A percentile compares a stretch with the other conserved stretches of the same genome.
Evolutionary conservation across 768 basidiomycete genomes (phyloP).

Genomic region (Mrakia frigida): DNA sequence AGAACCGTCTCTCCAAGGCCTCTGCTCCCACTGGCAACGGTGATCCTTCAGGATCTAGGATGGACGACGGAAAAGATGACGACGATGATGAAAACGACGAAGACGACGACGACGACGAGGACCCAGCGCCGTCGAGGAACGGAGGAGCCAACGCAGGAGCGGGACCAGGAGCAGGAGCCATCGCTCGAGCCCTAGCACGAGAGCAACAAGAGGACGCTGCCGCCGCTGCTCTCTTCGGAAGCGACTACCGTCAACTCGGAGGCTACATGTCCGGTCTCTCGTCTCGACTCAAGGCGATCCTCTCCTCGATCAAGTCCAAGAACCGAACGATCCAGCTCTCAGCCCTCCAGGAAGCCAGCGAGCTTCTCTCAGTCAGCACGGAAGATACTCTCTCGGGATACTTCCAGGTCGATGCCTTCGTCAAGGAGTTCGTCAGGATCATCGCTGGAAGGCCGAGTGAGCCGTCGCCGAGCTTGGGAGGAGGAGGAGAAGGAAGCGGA

Average conservation of each 20-base stretch:
- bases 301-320: constrained; percentile 76
- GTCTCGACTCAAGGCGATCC: constrained; percentile 74
- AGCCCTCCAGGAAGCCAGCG: constrained; percentile 89
- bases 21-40: constrained; percentile 35
- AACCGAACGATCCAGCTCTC: constrained; percentile 59
- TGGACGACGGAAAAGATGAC: constrained; percentile 52
- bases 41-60: constrained; percentile 21
- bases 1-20: constrained; percentile 42
- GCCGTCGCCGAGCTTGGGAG: constrained; percentile 23
- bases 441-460: constrained; percentile 54
- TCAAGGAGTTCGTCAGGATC: constrained; percentile 84
- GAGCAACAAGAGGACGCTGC: constrained; percentile 42
- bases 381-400: constrained; percentile 94
- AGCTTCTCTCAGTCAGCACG: constrained; percentile 89
- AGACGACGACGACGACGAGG: constrained; percentile 25
- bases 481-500: not conserved
- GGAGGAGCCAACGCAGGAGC: constrained; percentile 15
- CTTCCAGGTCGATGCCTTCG: constrained; percentile 89
- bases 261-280: constrained; percentile 90
- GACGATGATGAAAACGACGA: constrained; percentile 53
- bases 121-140: constrained; percentile 44
- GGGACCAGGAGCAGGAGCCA: not conserved
- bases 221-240: constrained; percentile 47
- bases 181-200: constrained; percentile 1
- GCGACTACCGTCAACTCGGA: constrained; percentile 79